Evolutionary conservation across 1,139 yeast genomes (phyloP).

Genomic region (Pichia cactophila): DNA sequence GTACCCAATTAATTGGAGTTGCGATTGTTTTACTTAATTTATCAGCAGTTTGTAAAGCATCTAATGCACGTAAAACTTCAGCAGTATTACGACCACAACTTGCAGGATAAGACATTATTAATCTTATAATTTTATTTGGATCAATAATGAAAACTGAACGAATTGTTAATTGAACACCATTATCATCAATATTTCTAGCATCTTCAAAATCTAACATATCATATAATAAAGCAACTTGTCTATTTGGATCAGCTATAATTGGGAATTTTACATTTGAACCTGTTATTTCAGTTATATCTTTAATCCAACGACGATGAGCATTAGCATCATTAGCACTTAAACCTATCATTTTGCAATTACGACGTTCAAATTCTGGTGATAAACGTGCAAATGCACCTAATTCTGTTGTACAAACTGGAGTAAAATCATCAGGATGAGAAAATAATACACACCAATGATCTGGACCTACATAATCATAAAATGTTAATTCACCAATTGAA

Average conservation of each 20-base stretch:
- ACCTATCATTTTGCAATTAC: constrained; percentile 72
- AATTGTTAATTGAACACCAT: constrained; percentile 61
- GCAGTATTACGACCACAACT: constrained; percentile 86
- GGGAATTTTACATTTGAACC: constrained; percentile 66
- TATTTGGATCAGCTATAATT: constrained; percentile 67
- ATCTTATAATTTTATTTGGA: constrained; percentile 66
- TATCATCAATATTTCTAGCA: constrained; percentile 49
- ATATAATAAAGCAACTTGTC: constrained; percentile 60
- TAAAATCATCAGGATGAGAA: constrained; percentile 83
- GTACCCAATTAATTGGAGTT: constrained; percentile 83
- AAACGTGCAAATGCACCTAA: constrained; percentile 80
- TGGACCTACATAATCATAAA: constrained; percentile 63
- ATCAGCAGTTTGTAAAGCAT: constrained; percentile 73
- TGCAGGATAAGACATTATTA: constrained; percentile 73
- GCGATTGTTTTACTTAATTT: constrained; percentile 48
- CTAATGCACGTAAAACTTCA: constrained; percentile 74
- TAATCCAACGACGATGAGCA: constrained; percentile 73
- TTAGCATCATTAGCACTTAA: constrained; percentile 66
- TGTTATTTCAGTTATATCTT: constrained; percentile 74
- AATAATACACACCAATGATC: constrained; percentile 73
- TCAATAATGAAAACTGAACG: constrained; percentile 80
- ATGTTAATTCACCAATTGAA: constrained; percentile 64
- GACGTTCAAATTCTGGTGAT: constrained; percentile 72
- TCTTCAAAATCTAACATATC: constrained; percentile 76
- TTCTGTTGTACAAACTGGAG: constrained; percentile 88